Base-by-base conservation (phyloP, 1,139 yeast genomes). In the Sugiyamaella japonica region DNA sequence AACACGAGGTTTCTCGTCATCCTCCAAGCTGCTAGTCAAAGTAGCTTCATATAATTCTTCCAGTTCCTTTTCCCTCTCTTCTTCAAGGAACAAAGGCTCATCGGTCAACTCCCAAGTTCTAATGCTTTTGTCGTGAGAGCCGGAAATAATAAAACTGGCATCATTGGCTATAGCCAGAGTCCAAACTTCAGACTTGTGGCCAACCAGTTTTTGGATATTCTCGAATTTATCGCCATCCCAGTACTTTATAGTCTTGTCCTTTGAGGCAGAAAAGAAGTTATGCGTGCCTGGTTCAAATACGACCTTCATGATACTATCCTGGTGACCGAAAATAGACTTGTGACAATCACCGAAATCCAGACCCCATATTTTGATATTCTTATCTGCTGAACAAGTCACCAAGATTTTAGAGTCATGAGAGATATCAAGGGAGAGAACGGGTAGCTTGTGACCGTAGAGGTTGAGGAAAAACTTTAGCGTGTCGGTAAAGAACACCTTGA, bases 181-280 rank as follows among this genome's bases (percentile, higher is more conserved):
- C 98, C 98, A 93, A 23, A 93, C 95, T 72, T 93, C 98, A 57
- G 89, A 81, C 59, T 90, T 96, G 69, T 95, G 99, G 10, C 76
- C 78, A 1, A 87, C 95, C 46, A 91, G 75, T 66, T 86, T 87
- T 70, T 93, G 98, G 61, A 93, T 82, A 70, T 95, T 88, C 65
- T 89, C 97, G 70, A 93, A 93, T 73, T 93, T 93, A 66, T 89
- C 96, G 61, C 98, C 99, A 71, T 93, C 99, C 99, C 99, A 93
- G 70, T 89, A 90, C 72, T 95, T 93, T 56, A 93, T 81, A 60
- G 85, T 73, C 12, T 89, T 91, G 71, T 93, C 99, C 69, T 93
- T 93, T 48, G 95, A 86, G 56, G 90, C 84, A 51, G 96, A 86
- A 72, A 95, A 88, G 70, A 95, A 90, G 70, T 91, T 83, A 69